phyloP scores from a whole-genome alignment of 495 filamentous ascomycete species.

The Hypoxylon subgilvum region DNA sequence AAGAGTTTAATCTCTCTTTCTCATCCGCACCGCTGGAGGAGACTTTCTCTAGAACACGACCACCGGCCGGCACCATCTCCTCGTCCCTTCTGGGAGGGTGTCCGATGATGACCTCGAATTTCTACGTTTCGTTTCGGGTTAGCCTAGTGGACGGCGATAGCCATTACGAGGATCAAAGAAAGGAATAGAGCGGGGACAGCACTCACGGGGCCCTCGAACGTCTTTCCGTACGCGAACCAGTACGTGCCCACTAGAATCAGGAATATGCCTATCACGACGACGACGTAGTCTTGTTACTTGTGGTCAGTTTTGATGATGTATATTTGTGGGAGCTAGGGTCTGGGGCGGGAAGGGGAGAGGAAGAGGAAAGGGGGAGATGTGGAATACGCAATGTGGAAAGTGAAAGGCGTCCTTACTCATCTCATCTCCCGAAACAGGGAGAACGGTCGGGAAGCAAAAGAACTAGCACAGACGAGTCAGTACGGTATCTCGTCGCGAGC shows the following conservation, averaged over 20 bases:
- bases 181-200: neutral
- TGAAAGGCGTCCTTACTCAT: conserved; percentile 37
- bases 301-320: too few species aligned
- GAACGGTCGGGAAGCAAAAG: conserved; percentile 43
- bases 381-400: too few species aligned
- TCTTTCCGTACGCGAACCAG: conserved; percentile 38
- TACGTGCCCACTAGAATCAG: conserved; percentile 37
- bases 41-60: neutral
- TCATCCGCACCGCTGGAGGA: neutral
- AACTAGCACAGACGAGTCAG: conserved; percentile 25
- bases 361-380: too few species aligned
- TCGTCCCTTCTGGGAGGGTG: conserved; percentile 22
- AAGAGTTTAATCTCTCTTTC: neutral
- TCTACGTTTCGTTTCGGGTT: neutral
- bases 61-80: neutral
- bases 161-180: neutral
- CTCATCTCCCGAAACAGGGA: conserved; percentile 37
- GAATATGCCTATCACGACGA: conserved; percentile 46
- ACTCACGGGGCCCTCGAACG: conserved; percentile 44
- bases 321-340: too few species aligned
- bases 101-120: conserved; percentile 35
- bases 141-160: neutral
- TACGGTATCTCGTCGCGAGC: too few species aligned
- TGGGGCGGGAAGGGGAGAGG: too few species aligned
- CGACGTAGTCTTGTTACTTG: conserved; percentile 39